phyloP scores from a whole-genome alignment of 768 basidiomycete species.

The Mycena capillaripes region DNA sequence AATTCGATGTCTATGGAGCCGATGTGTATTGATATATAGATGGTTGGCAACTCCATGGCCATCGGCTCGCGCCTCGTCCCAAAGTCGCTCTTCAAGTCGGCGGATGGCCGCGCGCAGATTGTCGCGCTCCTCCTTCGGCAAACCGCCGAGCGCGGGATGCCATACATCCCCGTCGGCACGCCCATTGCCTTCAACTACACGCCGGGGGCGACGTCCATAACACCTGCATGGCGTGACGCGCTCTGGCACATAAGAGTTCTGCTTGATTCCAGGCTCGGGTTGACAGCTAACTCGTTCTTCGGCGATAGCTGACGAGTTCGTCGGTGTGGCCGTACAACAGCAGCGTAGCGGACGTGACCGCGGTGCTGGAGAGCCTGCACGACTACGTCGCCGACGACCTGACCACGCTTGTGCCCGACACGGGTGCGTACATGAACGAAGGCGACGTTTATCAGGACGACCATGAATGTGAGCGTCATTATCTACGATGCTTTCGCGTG shows the following conservation, averaged over 20 bases:
- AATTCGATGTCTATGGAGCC: not conserved
- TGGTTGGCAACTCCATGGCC: not conserved
- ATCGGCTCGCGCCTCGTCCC: conserved; percentile 46
- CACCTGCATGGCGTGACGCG: conserved; percentile 34
- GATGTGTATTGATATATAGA: not conserved
- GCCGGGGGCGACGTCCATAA: conserved; percentile 25
- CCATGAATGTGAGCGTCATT: conserved; percentile 38
- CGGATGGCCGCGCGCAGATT: conserved; percentile 31
- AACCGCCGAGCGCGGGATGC: conserved; percentile 29
- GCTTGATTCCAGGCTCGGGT: no score
- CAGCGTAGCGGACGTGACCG: conserved; percentile 34
- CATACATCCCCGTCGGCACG: conserved; percentile 19
- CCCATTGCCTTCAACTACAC: conserved; percentile 29
- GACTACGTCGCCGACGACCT: conserved; percentile 28
- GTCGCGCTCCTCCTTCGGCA: conserved; percentile 23
- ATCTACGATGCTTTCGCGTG: not conserved
- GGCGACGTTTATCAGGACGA: conserved; percentile 51
- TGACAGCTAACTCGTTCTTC: not conserved
- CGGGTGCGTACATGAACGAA: conserved; percentile 53
- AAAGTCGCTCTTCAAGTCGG: conserved; percentile 40
- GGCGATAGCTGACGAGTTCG: no score
- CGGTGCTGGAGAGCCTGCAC: conserved; percentile 38
- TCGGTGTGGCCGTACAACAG: conserved; percentile 7
- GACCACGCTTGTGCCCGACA: conserved; percentile 29
- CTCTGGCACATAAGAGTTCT: conserved; percentile 36